A percentile compares a stretch with the other conserved stretches of the same genome.
phyloP scores from a whole-genome alignment of 2,329 filamentous ascomycete genomes.

The Ceratocystis alfenasii region DNA sequence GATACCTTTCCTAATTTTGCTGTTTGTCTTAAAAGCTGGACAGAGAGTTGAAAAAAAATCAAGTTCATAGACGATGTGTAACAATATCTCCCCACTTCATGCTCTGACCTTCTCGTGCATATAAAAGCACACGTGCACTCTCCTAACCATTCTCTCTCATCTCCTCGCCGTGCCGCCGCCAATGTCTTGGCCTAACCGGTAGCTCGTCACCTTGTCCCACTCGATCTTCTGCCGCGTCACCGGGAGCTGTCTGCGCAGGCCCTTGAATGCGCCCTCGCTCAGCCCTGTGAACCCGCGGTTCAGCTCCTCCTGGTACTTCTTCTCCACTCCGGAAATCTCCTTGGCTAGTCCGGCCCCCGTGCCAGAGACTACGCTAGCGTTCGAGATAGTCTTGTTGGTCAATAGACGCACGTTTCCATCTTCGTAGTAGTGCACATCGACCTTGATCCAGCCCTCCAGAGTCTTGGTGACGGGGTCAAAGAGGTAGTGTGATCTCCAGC shows the following conservation, averaged over 20 bases:
- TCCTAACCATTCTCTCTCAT: conserved; percentile 27
- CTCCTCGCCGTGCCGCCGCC: conserved; percentile 51
- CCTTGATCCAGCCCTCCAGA: conserved; percentile 70
- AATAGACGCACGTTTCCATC: conserved; percentile 92
- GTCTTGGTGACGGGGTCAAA: conserved; percentile 56
- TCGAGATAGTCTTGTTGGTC: conserved; percentile 65
- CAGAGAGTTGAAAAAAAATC: background rate
- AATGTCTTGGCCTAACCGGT: conserved; percentile 72
- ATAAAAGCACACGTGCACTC: no score
- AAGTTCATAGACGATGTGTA: background rate
- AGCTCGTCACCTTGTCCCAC: conserved; percentile 96
- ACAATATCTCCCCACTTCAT: background rate
- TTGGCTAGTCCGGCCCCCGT: conserved; percentile 58
- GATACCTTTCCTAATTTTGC: background rate
- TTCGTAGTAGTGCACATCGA: conserved; percentile 98
- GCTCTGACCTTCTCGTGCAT: no score
- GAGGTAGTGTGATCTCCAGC: conserved; percentile 83
- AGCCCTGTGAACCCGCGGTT: conserved; percentile 80
- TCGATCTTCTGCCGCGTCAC: conserved; percentile 98
- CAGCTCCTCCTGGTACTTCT: conserved; percentile 90
- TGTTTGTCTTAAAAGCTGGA: background rate
- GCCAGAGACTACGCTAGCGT: conserved; percentile 46
- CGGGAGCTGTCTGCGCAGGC: conserved; percentile 77
- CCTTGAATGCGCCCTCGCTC: conserved; percentile 93
- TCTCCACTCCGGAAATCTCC: conserved; percentile 69